phyloP scores from a whole-genome alignment of 164 flowering plant species.

The Litsea cubeba region DNA sequence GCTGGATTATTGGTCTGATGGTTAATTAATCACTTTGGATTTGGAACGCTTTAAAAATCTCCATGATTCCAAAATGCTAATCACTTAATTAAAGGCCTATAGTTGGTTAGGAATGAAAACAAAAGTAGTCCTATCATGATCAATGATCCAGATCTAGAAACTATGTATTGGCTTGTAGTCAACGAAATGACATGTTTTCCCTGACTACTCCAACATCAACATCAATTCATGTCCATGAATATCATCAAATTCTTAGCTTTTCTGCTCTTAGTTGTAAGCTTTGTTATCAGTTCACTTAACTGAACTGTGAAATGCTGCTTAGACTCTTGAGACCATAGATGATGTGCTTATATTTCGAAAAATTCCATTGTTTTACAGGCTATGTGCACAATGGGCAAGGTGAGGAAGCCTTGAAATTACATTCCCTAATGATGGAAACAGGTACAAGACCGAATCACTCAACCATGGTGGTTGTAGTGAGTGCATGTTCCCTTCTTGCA shows the following conservation, averaged over 20 bases:
- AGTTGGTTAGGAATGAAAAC: too few species aligned
- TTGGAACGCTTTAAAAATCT: background rate
- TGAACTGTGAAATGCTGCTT: background rate
- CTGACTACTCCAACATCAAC: background rate
- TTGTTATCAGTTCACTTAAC: background rate
- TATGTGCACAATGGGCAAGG: constrained; percentile 43
- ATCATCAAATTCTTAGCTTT: background rate
- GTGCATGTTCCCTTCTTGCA: constrained; percentile 40
- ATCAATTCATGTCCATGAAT: too few species aligned
- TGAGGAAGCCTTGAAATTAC: constrained; percentile 41
- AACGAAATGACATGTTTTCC: background rate
- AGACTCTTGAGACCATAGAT: background rate
- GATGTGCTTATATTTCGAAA: background rate
- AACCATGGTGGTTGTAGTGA: constrained; percentile 39
- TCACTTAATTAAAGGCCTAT: background rate
- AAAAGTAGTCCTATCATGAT: background rate
- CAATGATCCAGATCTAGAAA: background rate
- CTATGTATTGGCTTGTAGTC: background rate
- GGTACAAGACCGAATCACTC: constrained; percentile 38
- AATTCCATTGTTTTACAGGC: constrained; percentile 23
- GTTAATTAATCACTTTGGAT: background rate
- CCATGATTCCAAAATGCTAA: background rate
- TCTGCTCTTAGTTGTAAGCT: background rate
- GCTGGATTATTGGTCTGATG: background rate
- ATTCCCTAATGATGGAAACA: constrained; percentile 24